Percentiles rank a stretch among this genome's conserved stretches.
phyloP scores from a whole-genome alignment of 129 eudicot genomes.

The Tanacetum coccineum region DNA sequence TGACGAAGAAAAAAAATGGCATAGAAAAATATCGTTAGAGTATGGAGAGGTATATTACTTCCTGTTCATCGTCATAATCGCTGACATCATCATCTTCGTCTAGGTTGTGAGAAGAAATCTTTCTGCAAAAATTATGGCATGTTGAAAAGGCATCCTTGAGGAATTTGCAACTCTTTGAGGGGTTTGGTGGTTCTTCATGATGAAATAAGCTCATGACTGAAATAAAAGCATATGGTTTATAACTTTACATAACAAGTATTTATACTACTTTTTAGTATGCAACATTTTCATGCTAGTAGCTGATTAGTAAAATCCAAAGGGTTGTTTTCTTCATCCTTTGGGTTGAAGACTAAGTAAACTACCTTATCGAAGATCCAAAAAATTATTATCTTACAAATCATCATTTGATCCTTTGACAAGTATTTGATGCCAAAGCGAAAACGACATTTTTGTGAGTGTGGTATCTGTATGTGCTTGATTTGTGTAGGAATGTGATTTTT shows the following conservation, averaged over 20 bases:
- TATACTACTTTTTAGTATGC: conserved; percentile 16
- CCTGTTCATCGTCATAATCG: conserved; percentile 61
- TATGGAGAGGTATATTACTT: conserved; percentile 42
- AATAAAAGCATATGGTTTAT: conserved; percentile 4
- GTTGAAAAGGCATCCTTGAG: conserved; percentile 48
- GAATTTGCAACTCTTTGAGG: conserved; percentile 58
- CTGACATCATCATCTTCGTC: conserved; percentile 40
- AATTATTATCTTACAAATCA: conserved; percentile 26
- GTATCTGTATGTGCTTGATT: conserved; percentile 20
- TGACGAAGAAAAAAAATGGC: not conserved
- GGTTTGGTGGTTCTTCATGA: conserved; percentile 44
- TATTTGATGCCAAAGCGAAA: conserved; percentile 34
- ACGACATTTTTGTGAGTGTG: conserved; percentile 16
- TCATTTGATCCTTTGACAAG: conserved; percentile 24
- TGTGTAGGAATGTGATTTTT: conserved; percentile 19
- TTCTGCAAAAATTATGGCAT: conserved; percentile 51
- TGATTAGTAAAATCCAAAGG: conserved; percentile 26
- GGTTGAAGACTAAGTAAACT: conserved; percentile 76
- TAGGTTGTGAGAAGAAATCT: conserved; percentile 29
- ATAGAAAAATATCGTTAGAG: conserved; percentile 1
- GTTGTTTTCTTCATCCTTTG: conserved; percentile 42
- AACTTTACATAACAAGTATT: conserved; percentile 24
- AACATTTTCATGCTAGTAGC: conserved; percentile 26
- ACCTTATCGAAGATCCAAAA: conserved; percentile 12
- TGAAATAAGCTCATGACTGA: conserved; percentile 37